Conservation (phyloP, 306 rosid species). For the Gillenia trifoliata region DNA sequence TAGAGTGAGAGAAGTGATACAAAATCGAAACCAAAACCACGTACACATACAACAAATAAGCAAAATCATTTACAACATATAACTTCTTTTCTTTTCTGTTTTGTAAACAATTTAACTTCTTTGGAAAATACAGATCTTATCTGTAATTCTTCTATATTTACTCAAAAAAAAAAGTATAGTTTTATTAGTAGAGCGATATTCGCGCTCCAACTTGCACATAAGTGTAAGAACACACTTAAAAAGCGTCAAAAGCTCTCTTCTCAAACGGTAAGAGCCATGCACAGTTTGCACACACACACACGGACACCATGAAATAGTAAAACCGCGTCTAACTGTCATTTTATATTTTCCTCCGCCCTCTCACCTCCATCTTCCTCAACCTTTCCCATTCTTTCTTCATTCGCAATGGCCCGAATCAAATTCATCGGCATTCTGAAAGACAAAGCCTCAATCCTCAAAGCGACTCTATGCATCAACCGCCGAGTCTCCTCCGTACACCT, state of each 20-base stretch:
- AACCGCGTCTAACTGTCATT: slow-evolving; percentile 5
- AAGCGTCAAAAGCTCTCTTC: background rate
- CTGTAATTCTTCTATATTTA: background rate
- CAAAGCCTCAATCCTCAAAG: slow-evolving; percentile 56
- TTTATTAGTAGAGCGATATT: background rate
- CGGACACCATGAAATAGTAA: background rate
- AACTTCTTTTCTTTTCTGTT: too few relatives aligned
- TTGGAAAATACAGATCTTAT: background rate
- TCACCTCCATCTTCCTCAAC: background rate
- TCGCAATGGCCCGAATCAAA: slow-evolving; percentile 32
- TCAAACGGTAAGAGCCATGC: background rate
- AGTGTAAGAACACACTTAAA: background rate
- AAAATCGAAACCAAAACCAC: too few relatives aligned
- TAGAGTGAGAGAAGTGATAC: too few relatives aligned
- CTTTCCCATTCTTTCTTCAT: background rate
- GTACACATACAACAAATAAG: too few relatives aligned
- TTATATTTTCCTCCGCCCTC: background rate
- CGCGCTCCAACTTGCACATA: background rate
- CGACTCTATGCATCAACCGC: slow-evolving; percentile 45
- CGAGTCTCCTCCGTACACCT: slow-evolving; percentile 38
- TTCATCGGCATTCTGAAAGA: slow-evolving; percentile 55
- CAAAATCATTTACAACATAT: background rate
- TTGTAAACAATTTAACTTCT: background rate
- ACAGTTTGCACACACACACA: background rate
- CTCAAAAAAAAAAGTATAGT: background rate